Conservation (phyloP, 768 basidiomycete species). For the Naganishia vaughanmartiniae region DNA sequence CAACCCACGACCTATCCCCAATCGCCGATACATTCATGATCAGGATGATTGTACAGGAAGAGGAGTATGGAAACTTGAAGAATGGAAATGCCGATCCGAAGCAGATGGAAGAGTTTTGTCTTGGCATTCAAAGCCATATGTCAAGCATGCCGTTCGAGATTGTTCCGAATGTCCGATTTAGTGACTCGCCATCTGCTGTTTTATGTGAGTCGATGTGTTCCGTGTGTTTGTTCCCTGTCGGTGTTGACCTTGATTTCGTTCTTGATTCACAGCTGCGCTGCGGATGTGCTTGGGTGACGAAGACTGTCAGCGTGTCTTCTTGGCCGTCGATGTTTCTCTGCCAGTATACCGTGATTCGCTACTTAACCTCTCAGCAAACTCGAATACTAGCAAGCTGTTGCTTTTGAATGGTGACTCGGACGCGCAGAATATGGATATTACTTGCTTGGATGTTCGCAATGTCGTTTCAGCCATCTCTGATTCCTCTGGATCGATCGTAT, state of each 20-base stretch:
- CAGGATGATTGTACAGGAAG: neutral
- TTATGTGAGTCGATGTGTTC: conserved; percentile 8
- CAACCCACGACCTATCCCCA: neutral
- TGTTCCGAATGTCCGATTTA: conserved; percentile 5
- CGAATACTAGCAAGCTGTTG: neutral
- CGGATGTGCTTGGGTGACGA: conserved; percentile 24
- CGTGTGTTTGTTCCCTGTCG: neutral
- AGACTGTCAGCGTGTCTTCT: conserved; percentile 13
- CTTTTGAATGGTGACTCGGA: neutral
- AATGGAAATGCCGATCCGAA: neutral
- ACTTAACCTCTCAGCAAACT: neutral
- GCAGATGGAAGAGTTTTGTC: conserved; percentile 17
- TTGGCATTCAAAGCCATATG: conserved; percentile 12
- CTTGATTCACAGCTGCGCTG: neutral
- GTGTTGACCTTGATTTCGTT: neutral
- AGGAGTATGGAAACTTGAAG: neutral
- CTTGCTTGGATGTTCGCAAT: neutral
- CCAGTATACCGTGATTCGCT: conserved; percentile 5
- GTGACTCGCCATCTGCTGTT: conserved; percentile 1
- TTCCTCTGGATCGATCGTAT: neutral
- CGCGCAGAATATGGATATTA: neutral
- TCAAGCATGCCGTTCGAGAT: conserved; percentile 14
- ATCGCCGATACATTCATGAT: conserved; percentile 18
- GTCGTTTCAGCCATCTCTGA: neutral
- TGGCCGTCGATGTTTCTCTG: conserved; percentile 1